phyloP scores from a whole-genome alignment of 208 protist genomes.

The Trypanosoma conorhini region DNA sequence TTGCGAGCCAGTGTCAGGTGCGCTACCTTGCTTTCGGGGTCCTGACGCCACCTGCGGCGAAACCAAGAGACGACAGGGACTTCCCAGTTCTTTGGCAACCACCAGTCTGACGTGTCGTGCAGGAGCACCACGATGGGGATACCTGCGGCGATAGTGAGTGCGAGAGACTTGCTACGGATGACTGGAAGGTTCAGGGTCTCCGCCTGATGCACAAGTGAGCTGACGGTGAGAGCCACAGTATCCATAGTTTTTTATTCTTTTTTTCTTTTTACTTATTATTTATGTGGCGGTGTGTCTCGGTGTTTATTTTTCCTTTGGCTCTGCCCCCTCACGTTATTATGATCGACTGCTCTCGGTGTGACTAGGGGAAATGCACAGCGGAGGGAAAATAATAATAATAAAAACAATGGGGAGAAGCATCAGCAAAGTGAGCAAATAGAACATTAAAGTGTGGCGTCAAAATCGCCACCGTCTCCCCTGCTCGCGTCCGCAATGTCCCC shows the following conservation, averaged over 20 bases:
- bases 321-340: background rate
- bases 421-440: background rate
- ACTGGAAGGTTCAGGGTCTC: slow-evolving; percentile 67
- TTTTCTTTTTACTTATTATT: slow-evolving; percentile 13
- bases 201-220: slow-evolving; percentile 57
- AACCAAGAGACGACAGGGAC: slow-evolving; percentile 83
- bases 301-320: background rate
- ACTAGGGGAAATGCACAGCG: background rate
- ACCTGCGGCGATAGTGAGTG: slow-evolving; percentile 59
- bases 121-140: slow-evolving; percentile 76
- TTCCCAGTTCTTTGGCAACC: slow-evolving; percentile 56
- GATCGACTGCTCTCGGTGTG: background rate
- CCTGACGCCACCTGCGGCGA: slow-evolving; percentile 59
- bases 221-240: slow-evolving; percentile 59
- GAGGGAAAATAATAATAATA: too few species aligned
- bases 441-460: background rate
- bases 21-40: slow-evolving; percentile 52
- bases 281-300: background rate
- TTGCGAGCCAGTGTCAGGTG: slow-evolving; percentile 65
- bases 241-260: slow-evolving; percentile 49
- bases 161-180: slow-evolving; percentile 53
- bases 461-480: too few species aligned
- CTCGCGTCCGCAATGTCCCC: background rate
- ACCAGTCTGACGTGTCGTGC: slow-evolving; percentile 79
- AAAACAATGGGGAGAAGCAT: background rate